Conservation (phyloP, 495 filamentous ascomycete genomes). For the Clohesyomyces aquaticus region DNA sequence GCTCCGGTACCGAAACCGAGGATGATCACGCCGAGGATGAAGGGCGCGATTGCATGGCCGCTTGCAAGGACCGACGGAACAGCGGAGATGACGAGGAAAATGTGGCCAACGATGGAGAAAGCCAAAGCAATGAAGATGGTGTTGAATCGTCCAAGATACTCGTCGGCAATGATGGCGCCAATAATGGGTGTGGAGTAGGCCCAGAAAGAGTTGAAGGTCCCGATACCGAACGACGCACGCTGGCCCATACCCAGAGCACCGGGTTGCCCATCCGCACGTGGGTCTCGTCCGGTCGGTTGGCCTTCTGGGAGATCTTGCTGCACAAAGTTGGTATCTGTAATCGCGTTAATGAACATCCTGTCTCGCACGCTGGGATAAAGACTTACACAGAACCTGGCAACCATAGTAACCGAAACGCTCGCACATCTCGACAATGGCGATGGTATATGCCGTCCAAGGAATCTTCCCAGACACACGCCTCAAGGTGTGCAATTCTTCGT, state of each 20-base stretch:
- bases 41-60: slow-evolving; percentile 58
- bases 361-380: neutral
- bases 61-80: slow-evolving; percentile 64
- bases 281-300: slow-evolving; percentile 62
- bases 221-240: slow-evolving; percentile 61
- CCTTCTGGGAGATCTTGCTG: slow-evolving; percentile 65
- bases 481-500: slow-evolving; percentile 63
- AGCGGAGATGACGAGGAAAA: slow-evolving; percentile 66
- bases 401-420: slow-evolving; percentile 84
- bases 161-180: slow-evolving; percentile 73
- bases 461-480: slow-evolving; percentile 68
- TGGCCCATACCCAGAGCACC: slow-evolving; percentile 73
- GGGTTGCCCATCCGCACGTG: slow-evolving; percentile 52
- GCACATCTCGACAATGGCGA: slow-evolving; percentile 75
- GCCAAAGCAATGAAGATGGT: slow-evolving; percentile 65
- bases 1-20: slow-evolving; percentile 68
- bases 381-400: slow-evolving; percentile 67
- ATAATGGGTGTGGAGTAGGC: slow-evolving; percentile 70
- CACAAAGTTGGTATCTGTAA: slow-evolving; percentile 62
- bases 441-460: slow-evolving; percentile 66
- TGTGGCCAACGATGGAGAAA: slow-evolving; percentile 68
- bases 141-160: slow-evolving; percentile 69
- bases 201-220: slow-evolving; percentile 70
- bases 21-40: slow-evolving; percentile 64
- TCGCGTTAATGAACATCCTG: neutral